These are phyloP conservation scores for Besnoitia besnoiti DNA, from an alignment of 169 alveolate species.

Conservation along the genomic window DNA sequence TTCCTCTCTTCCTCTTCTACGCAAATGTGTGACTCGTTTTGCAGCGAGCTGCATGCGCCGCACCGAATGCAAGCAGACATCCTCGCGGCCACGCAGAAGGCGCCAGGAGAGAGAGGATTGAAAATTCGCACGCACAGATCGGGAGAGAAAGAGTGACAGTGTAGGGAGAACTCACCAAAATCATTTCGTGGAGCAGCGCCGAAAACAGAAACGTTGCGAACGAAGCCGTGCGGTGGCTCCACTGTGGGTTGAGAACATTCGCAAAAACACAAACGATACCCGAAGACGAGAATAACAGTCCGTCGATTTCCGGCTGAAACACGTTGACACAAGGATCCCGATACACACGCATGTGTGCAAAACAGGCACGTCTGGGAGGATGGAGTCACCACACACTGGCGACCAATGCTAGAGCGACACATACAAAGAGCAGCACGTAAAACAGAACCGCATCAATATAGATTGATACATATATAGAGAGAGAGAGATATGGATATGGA, in stretches of 20 bases:
- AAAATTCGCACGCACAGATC: no score
- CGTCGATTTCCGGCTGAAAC: no score
- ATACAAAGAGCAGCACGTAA: neutral
- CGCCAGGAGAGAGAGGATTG: no score
- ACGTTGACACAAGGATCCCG: neutral
- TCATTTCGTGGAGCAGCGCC: constrained; percentile 81
- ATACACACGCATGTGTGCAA: neutral
- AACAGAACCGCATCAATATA: neutral
- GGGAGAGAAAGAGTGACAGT: neutral
- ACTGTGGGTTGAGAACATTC: constrained; percentile 56
- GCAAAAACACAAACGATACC: neutral
- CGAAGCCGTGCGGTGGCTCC: constrained; percentile 72
- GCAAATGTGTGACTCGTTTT: no score
- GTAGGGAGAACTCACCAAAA: constrained; percentile 62
- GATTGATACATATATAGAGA: neutral
- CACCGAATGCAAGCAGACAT: no score
- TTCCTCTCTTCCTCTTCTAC: no score
- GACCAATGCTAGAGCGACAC: neutral
- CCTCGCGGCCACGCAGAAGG: no score
- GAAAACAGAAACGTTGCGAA: constrained; percentile 78
- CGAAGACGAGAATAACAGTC: neutral
- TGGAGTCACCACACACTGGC: neutral
- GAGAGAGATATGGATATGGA: neutral
- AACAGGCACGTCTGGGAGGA: neutral
- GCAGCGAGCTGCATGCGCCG: no score